These are phyloP conservation scores for Marasmius tenuissimus DNA, from an alignment of 1,284 basidiomycete genomes.

Conservation along the genomic window DNA sequence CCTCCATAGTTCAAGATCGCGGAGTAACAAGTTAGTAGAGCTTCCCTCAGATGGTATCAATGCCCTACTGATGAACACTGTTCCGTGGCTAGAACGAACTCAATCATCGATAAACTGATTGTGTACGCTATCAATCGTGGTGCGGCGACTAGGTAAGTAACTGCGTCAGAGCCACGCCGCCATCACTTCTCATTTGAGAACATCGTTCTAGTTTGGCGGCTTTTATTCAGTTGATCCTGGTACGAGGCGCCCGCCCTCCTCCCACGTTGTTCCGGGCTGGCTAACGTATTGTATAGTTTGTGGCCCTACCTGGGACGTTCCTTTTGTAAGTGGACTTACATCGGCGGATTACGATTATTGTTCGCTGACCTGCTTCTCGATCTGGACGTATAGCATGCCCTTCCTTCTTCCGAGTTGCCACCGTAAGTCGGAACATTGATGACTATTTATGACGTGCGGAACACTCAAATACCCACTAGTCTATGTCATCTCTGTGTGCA, in stretches of 20 bases:
- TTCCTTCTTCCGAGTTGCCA: slow-evolving; percentile 5
- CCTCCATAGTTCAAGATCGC: neutral
- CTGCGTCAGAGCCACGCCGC: neutral
- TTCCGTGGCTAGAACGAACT: slow-evolving; percentile 1
- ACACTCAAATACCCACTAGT: neutral
- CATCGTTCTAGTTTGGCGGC: neutral
- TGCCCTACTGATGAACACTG: neutral
- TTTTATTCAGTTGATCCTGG: neutral
- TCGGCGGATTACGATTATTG: neutral
- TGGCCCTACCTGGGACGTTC: neutral
- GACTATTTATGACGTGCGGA: neutral
- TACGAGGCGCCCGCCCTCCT: neutral
- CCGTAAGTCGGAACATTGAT: neutral
- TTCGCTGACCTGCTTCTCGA: neutral
- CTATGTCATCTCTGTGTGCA: neutral
- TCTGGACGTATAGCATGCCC: neutral
- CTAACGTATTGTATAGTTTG: neutral
- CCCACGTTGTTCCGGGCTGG: neutral
- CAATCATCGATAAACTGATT: slow-evolving; percentile 5
- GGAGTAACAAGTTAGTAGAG: neutral
- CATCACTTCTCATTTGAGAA: neutral
- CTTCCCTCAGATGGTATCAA: neutral
- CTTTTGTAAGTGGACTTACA: neutral
- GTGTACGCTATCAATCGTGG: slow-evolving; percentile 5
- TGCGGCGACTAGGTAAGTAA: neutral